A percentile compares a stretch with the other conserved stretches of the same genome.
These are phyloP conservation scores for Rhizoctonia solani DNA, from an alignment of 1,284 basidiomycete genomes.

Conservation along the genomic window DNA sequence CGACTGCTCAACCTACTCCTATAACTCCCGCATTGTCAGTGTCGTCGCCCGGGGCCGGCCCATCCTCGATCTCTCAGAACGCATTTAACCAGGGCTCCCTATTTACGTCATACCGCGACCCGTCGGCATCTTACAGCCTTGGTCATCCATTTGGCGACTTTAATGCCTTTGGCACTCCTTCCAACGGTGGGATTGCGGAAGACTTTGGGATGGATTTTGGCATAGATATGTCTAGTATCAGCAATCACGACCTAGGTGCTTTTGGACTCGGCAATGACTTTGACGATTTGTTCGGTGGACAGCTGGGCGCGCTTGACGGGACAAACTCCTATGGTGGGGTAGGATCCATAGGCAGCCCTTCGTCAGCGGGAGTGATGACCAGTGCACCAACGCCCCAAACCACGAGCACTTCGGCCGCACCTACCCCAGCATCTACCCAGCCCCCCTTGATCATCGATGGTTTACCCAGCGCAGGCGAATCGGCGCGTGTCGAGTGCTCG, in stretches of 20 bases:
- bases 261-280: conserved; percentile 32
- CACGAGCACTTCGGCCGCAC: conserved; percentile 4
- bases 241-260: conserved; percentile 26
- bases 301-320: conserved; percentile 12
- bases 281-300: conserved; percentile 38
- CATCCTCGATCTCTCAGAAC: conserved; percentile 56
- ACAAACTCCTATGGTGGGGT: conserved; percentile 33
- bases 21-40: conserved; percentile 61
- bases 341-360: conserved; percentile 5
- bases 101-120: conserved; percentile 77
- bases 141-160: conserved; percentile 34
- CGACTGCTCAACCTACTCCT: conserved; percentile 51
- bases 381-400: conserved; percentile 16
- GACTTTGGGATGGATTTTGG: conserved; percentile 21
- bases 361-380: conserved; percentile 4
- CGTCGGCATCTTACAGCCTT: conserved; percentile 48
- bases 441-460: conserved; percentile 21
- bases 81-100: conserved; percentile 77
- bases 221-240: too few relatives aligned
- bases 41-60: conserved; percentile 44
- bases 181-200: conserved; percentile 4
- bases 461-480: conserved; percentile 6
- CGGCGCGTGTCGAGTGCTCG: conserved; percentile 31
- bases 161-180: neutral
- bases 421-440: conserved; percentile 12